These are phyloP conservation scores for Pythium sp. DNA, from an alignment of 352 stramenopile species.

Conservation along the genomic window DNA sequence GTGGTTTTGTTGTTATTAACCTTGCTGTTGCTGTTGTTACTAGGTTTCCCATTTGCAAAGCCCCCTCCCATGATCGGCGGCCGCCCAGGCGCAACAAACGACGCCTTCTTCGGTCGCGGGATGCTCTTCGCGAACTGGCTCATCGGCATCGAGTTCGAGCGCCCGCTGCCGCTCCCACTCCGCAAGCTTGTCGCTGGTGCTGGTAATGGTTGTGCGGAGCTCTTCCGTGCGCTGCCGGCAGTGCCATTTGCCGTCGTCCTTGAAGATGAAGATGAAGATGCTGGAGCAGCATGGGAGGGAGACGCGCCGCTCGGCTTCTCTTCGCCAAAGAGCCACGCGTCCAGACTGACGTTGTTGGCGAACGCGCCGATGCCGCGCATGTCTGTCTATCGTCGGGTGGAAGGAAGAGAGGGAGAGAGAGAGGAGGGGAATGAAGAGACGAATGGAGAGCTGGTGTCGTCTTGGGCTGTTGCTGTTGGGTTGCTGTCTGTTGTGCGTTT, in stretches of 20 bases:
- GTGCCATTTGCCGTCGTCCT: conserved; percentile 2
- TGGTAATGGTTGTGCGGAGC: neutral
- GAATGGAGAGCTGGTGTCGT: neutral
- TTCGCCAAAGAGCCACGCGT: conserved; percentile 82
- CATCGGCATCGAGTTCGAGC: conserved; percentile 32
- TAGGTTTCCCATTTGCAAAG: neutral
- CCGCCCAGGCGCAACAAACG: conserved; percentile 19
- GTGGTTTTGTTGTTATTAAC: neutral
- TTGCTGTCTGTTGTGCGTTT: conserved; percentile 3
- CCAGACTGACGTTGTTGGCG: conserved; percentile 52
- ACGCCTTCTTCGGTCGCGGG: conserved; percentile 28
- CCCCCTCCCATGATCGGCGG: neutral
- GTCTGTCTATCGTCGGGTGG: conserved; percentile 3
- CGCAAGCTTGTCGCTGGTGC: neutral
- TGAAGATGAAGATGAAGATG: conserved; percentile 8
- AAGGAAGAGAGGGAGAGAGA: too few relatives aligned
- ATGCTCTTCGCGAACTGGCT: conserved; percentile 26
- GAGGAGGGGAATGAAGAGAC: neutral
- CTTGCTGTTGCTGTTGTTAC: neutral
- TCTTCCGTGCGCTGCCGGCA: neutral
- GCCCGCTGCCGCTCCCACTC: neutral
- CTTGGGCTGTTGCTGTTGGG: neutral
- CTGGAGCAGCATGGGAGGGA: neutral
- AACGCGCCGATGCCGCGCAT: conserved; percentile 42
- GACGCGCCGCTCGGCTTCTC: conserved; percentile 31